These are phyloP conservation scores for Pyrenophora tritici-repentis DNA, from an alignment of 2,329 filamentous ascomycete species.

Conservation along the genomic window DNA sequence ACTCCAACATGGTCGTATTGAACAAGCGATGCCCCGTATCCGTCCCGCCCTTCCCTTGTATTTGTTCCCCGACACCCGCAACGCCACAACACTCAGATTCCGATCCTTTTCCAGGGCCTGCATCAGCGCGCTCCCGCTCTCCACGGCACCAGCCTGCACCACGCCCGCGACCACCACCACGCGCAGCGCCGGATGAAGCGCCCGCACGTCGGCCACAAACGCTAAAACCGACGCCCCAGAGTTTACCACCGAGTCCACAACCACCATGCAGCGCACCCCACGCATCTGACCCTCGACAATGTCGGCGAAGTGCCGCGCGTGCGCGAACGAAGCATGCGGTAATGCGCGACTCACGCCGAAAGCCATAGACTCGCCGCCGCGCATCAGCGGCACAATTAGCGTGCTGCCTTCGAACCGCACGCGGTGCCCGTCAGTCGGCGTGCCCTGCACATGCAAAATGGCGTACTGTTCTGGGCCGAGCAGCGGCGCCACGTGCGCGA, in stretches of 20 bases:
- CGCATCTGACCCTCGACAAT: slow-evolving; percentile 51
- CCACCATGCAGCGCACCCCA: slow-evolving; percentile 50
- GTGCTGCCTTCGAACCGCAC: slow-evolving; percentile 56
- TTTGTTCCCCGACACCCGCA: slow-evolving; percentile 62
- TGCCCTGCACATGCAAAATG: slow-evolving; percentile 51
- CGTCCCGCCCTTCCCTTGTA: slow-evolving; percentile 56
- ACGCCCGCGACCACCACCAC: slow-evolving; percentile 63
- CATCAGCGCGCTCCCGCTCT: slow-evolving; percentile 15
- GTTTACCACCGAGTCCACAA: slow-evolving; percentile 68
- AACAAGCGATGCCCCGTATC: slow-evolving; percentile 66
- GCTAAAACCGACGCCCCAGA: slow-evolving; percentile 57
- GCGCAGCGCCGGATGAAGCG: slow-evolving; percentile 44
- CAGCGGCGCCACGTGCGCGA: slow-evolving; percentile 52
- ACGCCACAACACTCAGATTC: slow-evolving; percentile 54
- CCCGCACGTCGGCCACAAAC: slow-evolving; percentile 47
- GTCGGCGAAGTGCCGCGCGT: slow-evolving; percentile 51
- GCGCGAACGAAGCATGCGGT: slow-evolving; percentile 58
- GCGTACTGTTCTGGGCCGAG: slow-evolving; percentile 57
- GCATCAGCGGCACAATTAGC: slow-evolving; percentile 65
- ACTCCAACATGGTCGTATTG: slow-evolving; percentile 58
- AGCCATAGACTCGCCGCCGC: slow-evolving; percentile 66
- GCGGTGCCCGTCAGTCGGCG: not conserved
- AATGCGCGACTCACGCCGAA: slow-evolving; percentile 61
- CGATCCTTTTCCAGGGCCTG: slow-evolving; percentile 8
- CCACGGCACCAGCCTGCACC: slow-evolving; percentile 49